These are phyloP conservation scores for Acephala macrosclerotiorum DNA, from an alignment of 2,329 filamentous ascomycete genomes.

Conservation along the genomic window DNA sequence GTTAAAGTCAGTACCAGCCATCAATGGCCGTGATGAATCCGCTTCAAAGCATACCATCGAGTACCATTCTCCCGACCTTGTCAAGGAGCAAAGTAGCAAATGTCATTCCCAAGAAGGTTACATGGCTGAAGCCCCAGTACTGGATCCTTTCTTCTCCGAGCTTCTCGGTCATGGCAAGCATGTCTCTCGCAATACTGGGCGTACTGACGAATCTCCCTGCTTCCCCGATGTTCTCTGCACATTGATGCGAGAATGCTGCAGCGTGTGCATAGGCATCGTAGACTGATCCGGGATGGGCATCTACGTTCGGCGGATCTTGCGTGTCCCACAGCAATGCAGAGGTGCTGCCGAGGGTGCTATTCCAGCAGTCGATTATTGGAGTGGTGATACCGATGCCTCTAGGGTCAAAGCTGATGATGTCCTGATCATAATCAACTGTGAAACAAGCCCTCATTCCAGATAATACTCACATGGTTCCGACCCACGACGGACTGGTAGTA, in stretches of 20 bases:
- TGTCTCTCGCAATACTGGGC: conserved; percentile 44
- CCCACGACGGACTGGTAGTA: conserved; percentile 53
- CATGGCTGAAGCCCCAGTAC: conserved; percentile 61
- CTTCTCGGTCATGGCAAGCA: conserved; percentile 44
- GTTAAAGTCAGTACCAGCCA: conserved; percentile 45
- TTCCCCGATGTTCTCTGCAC: conserved; percentile 37
- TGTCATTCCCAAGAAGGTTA: conserved; percentile 52
- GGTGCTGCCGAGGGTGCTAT: background rate
- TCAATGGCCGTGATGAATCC: conserved; percentile 48
- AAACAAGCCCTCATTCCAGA: background rate
- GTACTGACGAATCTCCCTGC: conserved; percentile 35
- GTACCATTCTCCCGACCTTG: conserved; percentile 50
- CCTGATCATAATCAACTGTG: conserved; percentile 40
- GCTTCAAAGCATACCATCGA: conserved; percentile 46
- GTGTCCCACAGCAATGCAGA: conserved; percentile 51
- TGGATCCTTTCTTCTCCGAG: conserved; percentile 46
- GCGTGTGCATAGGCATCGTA: conserved; percentile 56
- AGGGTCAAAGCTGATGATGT: conserved; percentile 60
- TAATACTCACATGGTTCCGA: conserved; percentile 50
- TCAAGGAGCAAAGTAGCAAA: conserved; percentile 53
- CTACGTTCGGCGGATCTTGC: conserved; percentile 52
- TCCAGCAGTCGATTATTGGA: conserved; percentile 58
- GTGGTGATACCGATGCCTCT: conserved; percentile 56
- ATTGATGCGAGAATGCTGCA: conserved; percentile 52
- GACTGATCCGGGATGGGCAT: conserved; percentile 54